Evolutionary conservation across 805 yeast genomes (phyloP), one percentile per base, ranked within the genome.

Genomic region (Saturnispora ahearnii): DNA sequence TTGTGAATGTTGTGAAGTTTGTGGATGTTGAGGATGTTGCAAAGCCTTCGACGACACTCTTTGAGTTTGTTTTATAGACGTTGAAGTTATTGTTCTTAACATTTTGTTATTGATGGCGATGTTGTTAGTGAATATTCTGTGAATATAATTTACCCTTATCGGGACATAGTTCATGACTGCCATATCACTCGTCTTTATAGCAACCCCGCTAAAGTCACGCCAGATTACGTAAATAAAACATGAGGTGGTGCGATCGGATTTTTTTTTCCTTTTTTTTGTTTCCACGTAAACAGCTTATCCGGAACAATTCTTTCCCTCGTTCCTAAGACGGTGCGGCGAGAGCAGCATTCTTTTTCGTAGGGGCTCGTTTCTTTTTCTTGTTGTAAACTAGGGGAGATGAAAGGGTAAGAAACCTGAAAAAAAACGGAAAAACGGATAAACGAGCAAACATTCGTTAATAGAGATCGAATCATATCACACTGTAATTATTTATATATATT

Each of bases 41-140:
- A 63, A 44, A 5, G 67, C 67, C 53, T 63, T 64, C 12, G 64
- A 48, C 10, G 67, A 60, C 37, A 58, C 67, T 50, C 67, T 55
- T 43, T 64, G 68, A 18, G 66, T 60, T 50, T 64, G 68, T 38
- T 62, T 63, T 36, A 64, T 50, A 15, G 67, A 62, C 30, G 52
- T 58, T 18, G 62, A 38, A 8, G 67, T 62, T 37, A 64, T 40
- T 22, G 61, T 49, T 58, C 67, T 64, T n/a, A 64, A 55, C 68
- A 64, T 64, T 11, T 36, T 22, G 18, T 21, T 18, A 22, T 36
- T 18, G 24, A 36, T 22, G 24, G 40, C 15, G 8, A 36, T 36
- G 11, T 36, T 36, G 40, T 22, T 8, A 40, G n/a, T 33, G 12
- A 10, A 21, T 33, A 12, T 3, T 38, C 11, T 22, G 7, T 36